Conservation (phyloP, 352 stramenopile species). For the Phytophthora colocasiae region DNA sequence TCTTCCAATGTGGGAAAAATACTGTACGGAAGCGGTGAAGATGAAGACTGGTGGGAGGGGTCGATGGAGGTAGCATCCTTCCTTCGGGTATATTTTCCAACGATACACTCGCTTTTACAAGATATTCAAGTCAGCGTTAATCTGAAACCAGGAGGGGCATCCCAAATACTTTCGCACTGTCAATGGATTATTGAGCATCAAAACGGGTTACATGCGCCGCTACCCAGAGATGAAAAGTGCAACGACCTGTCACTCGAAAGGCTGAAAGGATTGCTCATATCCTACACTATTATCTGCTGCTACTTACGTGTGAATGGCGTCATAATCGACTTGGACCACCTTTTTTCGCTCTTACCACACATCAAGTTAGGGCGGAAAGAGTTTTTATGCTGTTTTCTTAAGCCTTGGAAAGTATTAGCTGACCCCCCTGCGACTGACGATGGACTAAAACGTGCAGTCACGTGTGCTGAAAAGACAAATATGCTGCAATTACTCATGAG, state of each 20-base stretch:
- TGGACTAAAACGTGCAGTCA: constrained; percentile 1
- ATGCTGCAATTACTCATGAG: constrained; percentile 11
- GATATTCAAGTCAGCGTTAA: background rate
- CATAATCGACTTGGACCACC: constrained; percentile 36
- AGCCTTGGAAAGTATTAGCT: constrained; percentile 6
- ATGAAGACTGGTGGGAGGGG: constrained; percentile 22
- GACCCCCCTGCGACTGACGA: background rate
- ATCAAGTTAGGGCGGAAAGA: constrained; percentile 13
- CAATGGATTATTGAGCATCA: constrained; percentile 21
- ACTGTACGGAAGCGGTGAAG: background rate
- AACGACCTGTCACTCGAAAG: background rate
- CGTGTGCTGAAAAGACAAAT: constrained; percentile 4
- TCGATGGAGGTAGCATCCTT: constrained; percentile 17
- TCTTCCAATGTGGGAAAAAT: constrained; percentile 4
- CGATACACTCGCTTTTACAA: constrained; percentile 7
- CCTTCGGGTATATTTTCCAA: constrained; percentile 25
- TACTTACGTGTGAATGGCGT: constrained; percentile 26
- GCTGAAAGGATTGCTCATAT: constrained; percentile 30
- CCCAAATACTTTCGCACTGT: constrained; percentile 2
- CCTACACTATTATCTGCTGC: constrained; percentile 35
- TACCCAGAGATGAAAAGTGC: constrained; percentile 1
- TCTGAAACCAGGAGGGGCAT: background rate
- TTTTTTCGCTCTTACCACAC: constrained; percentile 3
- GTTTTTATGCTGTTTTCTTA: constrained; percentile 30
- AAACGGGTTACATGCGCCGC: constrained; percentile 1